Evolutionary conservation across 441 rosid genomes (phyloP), one percentile per base, ranked within the genome.

Genomic region (Pelargonium citronellum): DNA sequence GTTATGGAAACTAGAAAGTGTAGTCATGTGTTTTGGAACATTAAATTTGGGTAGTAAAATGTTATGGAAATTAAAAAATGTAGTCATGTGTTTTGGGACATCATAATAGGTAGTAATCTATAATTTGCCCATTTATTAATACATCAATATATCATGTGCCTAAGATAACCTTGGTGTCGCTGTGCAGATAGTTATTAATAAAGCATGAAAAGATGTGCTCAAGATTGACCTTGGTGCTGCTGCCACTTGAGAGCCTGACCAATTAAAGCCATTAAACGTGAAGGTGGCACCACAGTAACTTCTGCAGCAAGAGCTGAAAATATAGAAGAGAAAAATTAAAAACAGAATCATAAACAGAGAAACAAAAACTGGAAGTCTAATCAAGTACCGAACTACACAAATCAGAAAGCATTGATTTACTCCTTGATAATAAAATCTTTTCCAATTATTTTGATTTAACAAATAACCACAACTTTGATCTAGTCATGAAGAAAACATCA

Each of bases 201-300:
- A 60, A 60, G 12, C 30, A 7, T 60, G 3, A 8, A 19, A 20
- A 60, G 34, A 60, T 19, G 63, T 58, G 30, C 30, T 60, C 22
- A 60, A 60, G 34, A 60, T 27, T 60, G 34, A 96, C 99, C 99
- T 89, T 93, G 99, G 79, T 93, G 97, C 75, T 93, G 99, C 81
- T 96, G 98, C 99, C 99, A 93, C 80, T 96, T 96, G 71, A 96
- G 79, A 73, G 98, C 96, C 84, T 96, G 99, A 43, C 98, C 98
- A 73, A 91, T 85, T 78, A 96, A 81, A 72, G 98, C 97, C 99
- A 91, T 96, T 83, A 96, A 81, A 61, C 99, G 84, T 68, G 99
- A 96, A 75, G 99, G 98, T 39, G 97, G 98, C 69, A 96, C 99
- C 60, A 93, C 96, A 70, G 83, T 90, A 76, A 96, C 99, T 81